Base-by-base conservation (phyloP, 2,329 filamentous ascomycete species). In the Alternaria infectoria region DNA sequence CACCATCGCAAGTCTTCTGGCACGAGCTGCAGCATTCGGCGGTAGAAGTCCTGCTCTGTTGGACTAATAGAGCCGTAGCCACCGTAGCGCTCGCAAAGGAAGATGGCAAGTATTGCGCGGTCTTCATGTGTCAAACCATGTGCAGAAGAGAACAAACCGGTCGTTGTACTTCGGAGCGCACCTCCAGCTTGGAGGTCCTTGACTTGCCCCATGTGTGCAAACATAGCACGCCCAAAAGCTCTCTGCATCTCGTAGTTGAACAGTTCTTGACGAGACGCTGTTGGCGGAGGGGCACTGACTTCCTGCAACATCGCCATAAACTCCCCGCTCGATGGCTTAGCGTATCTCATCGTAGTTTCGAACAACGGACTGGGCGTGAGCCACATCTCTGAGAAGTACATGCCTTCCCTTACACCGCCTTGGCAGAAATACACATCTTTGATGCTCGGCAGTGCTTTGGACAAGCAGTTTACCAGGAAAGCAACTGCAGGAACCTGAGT, bases 361-460 rank as follows among this genome's bases (percentile, higher is more conserved):
- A 40, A 40, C 36, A 40, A 40, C 36, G 36, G 36, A 40, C 36
- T 40, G 15, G 36, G 36, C 36, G 36, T 40, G n/a, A 0, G 88
- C 86, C 11, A 88, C 11, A 97, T 85, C 64, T 86, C 89, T 79
- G 91, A 88, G 81, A 93, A 93, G 43, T 97, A 82, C 46, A 89
- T 89, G 0, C 94, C 94, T 79, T 97, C 93, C 44, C 93, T 86
- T 65, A 97, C 94, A 8, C 93, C 94, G 19, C 94, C 93, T 70
- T 93, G 90, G 75, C 93, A 96, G 80, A 97, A 97, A 1, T 90
- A 90, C 3, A 94, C 91, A 46, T 88, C 66, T 8, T 52, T 87
- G 69, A 97, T 90, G 46, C 85, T 85, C 5, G 91, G 91, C 3
- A 97, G 85, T 1, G 89, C 87, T 44, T 87, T 83, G 30, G 90